A percentile compares a stretch with the other conserved stretches of the same genome.
Conservation (phyloP, 371 early-diverging fungal species). For the Mortierella sp. region DNA sequence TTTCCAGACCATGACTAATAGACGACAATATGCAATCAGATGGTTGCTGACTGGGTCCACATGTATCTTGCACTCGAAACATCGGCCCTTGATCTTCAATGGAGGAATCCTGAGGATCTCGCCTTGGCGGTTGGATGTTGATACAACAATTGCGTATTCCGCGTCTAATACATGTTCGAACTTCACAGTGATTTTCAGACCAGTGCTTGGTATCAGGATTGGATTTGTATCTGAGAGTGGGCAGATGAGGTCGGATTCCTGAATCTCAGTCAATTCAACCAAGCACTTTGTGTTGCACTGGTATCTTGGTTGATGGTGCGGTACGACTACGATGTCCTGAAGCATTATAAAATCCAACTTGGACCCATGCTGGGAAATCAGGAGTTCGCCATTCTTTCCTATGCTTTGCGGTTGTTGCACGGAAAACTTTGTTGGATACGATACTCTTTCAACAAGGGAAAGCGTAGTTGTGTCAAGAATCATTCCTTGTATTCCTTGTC, state of each 20-base stretch:
- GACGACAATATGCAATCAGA: neutral
- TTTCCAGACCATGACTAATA: constrained; percentile 1
- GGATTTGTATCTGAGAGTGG: neutral
- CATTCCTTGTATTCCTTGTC: too few relatives aligned
- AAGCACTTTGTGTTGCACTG: neutral
- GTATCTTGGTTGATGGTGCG: neutral
- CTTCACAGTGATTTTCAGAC: neutral
- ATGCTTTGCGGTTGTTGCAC: neutral
- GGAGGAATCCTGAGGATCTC: neutral
- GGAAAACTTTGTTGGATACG: neutral
- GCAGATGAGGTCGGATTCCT: too few relatives aligned
- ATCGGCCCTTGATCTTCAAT: neutral
- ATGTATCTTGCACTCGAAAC: neutral
- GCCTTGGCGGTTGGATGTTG: neutral
- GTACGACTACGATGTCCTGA: neutral
- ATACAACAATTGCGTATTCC: neutral
- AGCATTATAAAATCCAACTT: neutral
- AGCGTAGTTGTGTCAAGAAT: too few relatives aligned
- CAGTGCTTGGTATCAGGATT: neutral
- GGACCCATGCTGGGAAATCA: neutral
- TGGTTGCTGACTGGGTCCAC: neutral
- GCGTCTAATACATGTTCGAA: neutral
- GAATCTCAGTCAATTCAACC: neutral
- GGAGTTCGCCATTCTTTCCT: neutral
- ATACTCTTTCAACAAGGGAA: neutral